Evolutionary conservation across 495 filamentous ascomycete genomes (phyloP).

Genomic region (Penicillium tannophilum): DNA sequence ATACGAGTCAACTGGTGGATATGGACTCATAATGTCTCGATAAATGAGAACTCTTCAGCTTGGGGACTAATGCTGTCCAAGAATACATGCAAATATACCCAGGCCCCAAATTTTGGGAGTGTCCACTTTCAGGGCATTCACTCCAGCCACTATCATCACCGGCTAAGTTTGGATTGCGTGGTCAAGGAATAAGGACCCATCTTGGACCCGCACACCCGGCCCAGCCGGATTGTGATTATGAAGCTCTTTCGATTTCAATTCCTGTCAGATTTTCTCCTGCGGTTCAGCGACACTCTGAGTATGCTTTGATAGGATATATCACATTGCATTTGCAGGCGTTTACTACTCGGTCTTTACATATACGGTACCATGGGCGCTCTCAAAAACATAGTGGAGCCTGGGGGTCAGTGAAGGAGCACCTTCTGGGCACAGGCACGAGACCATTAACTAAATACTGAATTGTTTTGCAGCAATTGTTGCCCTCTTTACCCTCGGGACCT

Average conservation of each 20-base stretch:
- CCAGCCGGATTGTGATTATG: background rate
- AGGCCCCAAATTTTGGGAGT: background rate
- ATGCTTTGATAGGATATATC: background rate
- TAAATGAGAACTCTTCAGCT: background rate
- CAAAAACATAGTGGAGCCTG: slow-evolving; percentile 27
- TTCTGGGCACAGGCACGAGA: background rate
- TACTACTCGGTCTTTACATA: background rate
- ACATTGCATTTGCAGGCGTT: background rate
- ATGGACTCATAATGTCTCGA: background rate
- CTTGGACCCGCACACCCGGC: background rate
- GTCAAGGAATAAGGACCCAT: background rate
- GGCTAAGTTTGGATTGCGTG: background rate
- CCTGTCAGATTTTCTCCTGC: background rate
- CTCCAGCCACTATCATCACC: background rate
- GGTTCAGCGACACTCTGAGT: background rate
- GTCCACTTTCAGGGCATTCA: background rate
- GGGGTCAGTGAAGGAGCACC: slow-evolving; percentile 18
- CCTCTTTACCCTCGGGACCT: slow-evolving; percentile 25
- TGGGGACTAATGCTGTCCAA: background rate
- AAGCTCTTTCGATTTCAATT: background rate
- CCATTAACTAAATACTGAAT: slow-evolving; percentile 1
- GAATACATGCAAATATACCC: background rate
- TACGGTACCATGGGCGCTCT: slow-evolving; percentile 18
- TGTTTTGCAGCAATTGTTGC: slow-evolving; percentile 22
- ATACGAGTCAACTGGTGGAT: background rate